Base-by-base conservation (phyloP, 169 alveolate genomes). In the Theileria parva region DNA sequence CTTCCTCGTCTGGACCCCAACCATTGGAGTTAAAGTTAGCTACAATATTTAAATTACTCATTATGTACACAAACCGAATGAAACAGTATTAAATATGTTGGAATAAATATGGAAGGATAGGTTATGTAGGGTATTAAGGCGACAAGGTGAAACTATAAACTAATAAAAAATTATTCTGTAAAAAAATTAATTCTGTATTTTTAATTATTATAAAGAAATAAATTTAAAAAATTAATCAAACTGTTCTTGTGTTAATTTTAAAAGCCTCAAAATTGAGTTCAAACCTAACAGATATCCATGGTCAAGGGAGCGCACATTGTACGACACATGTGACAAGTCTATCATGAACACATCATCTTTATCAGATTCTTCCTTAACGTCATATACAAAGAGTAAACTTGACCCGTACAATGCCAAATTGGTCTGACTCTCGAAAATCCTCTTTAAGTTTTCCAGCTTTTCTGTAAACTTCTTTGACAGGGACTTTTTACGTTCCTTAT, bases 1-100 rank as follows among this genome's bases (percentile, higher is more conserved):
- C 86, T 30, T 59, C 73, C 32, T 86, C 85, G 61, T 91, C 95
- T 11, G 95, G 95, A 2, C 95, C 95, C 95, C 95, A 91, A 63
- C 85, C 85, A 23, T 66, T n/a, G 34, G 70, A 11, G 80, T 83
- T 83, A 23, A 74, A 25, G 28, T 83, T 83, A 2, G 81, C 59
- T 48, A 76, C 86, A n/a, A 83, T 30, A 17, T 65, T 59, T 4
- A 83, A 51, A 19, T 19, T 28, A 30, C 2, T 17, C 80, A 73
- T 73, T 28, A 11, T 61, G 23, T 21, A 67, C 13, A 69, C 30
- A 9, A 23, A 66, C 8, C 34, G 61, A 5, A 15, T 27, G 11
- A 67, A 44, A 28, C 7, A 61, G 0, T 71, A 27, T 30, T 19
- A n/a, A 66, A 66, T 11, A 66, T 12, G 74, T 23, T 23, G 17